Base-by-base conservation (phyloP, 2,329 filamentous ascomycete species). In the Botrytis squamosa region DNA sequence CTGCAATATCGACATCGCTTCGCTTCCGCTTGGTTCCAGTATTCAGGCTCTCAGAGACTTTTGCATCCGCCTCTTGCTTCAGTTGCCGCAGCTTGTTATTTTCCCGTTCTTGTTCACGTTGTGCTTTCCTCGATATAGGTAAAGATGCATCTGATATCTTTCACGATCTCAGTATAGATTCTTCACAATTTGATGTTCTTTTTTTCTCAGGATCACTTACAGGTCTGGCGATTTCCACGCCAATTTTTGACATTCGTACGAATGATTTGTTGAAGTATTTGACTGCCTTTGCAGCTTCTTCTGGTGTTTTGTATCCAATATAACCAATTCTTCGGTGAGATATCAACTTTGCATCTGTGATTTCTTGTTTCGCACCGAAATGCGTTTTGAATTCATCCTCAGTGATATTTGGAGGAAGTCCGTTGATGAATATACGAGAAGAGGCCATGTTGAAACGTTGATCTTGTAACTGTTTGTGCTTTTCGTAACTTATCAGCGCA, bases 261-360 rank as follows among this genome's bases (percentile, higher is more conserved):
- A 94, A 99, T 76, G 95, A 92, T 82, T 90, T 93, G 86, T 99
- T 95, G 87, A 98, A 98, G 85, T 97, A 97, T 83, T 93, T 95
- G 82, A 97, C 92, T 63, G 96, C 95, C 80, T 91, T 89, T 73
- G 89, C 86, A 73, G 96, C 96, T 81, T 93, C 92, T 75, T 95
- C 90, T 22, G 92, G 85, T 70, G 89, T 93, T 84, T 93, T 95
- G 86, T 95, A 98, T 76, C 96, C 96, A 75, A 99, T 90, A 87
- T 97, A 99, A 79, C 95, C 96, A 83, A 99, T 98, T 78, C 95
- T 90, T 80, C 96, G 90, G 80, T 94, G 91, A 9, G 93, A 89
- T 81, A 98, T 93, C 81, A 98, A 89, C 87, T 97, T 97, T 79
- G 94, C 89, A 84, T 99, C 96, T 71, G 95, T 98, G 81, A 98